Percentiles rank a stretch among this genome's conserved stretches.
Conservation (phyloP, 2,329 filamentous ascomycete species). For the Diaporthe sp. region DNA sequence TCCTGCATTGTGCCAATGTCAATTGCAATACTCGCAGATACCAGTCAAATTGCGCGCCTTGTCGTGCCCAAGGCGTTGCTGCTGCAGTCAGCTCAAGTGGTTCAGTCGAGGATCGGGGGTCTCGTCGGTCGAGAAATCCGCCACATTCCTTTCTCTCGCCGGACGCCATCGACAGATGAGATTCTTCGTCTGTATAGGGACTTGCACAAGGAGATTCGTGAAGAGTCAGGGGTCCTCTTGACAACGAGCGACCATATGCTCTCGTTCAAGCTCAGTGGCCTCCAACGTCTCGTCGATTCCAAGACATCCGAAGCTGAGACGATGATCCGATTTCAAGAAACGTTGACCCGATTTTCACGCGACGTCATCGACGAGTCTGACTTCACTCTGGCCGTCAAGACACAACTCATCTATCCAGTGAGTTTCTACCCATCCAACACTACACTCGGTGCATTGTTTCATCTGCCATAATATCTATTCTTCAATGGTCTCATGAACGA, state of each 20-base stretch:
- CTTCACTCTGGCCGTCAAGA: slow-evolving; percentile 66
- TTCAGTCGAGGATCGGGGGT: slow-evolving; percentile 68
- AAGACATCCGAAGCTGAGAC: slow-evolving; percentile 55
- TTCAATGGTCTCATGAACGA: no score
- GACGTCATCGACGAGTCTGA: slow-evolving; percentile 78
- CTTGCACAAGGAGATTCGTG: slow-evolving; percentile 56
- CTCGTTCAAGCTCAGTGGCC: slow-evolving; percentile 74
- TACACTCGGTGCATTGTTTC: no score
- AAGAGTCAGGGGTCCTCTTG: slow-evolving; percentile 67
- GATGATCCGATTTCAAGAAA: slow-evolving; percentile 67
- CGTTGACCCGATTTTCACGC: slow-evolving; percentile 63
- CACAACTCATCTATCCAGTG: slow-evolving; percentile 69
- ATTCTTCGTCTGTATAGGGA: slow-evolving; percentile 55
- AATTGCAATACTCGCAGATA: slow-evolving; percentile 58
- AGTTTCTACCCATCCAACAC: no score
- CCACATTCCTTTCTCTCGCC: slow-evolving; percentile 72
- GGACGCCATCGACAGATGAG: slow-evolving; percentile 53
- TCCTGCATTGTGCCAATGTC: slow-evolving; percentile 70
- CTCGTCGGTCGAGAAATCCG: slow-evolving; percentile 66
- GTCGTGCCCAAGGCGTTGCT: slow-evolving; percentile 70
- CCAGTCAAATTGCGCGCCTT: slow-evolving; percentile 62
- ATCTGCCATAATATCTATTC: no score
- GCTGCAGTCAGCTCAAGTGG: slow-evolving; percentile 69
- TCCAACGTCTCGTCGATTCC: slow-evolving; percentile 68
- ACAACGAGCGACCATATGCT: slow-evolving; percentile 74